phyloP scores from a whole-genome alignment of 2,329 filamentous ascomycete species.

The Lasiodiplodia sp. region DNA sequence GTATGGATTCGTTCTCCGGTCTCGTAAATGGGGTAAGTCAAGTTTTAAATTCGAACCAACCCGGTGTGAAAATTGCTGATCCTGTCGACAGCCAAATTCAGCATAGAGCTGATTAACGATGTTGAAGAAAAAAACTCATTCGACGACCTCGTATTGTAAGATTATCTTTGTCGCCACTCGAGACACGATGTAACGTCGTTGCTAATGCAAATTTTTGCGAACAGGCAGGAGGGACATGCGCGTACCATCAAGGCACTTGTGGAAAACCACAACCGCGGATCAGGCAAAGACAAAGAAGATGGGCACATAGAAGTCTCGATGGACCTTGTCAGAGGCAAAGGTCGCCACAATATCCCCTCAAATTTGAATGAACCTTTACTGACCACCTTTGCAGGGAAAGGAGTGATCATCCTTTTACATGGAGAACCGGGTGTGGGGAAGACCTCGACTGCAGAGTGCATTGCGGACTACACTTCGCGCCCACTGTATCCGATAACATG shows the following conservation, averaged over 20 bases:
- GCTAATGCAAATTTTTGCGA: not conserved
- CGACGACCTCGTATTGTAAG: conserved; percentile 3
- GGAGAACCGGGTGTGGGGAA: conserved; percentile 16
- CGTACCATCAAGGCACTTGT: not conserved
- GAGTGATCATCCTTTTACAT: conserved; percentile 13
- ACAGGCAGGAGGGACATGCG: not conserved
- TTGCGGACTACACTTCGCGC: conserved; percentile 11
- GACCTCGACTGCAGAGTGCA: conserved; percentile 16
- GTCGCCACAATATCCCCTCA: not conserved
- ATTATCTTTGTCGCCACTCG: too few species aligned
- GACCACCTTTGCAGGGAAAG: not conserved
- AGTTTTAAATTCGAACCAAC: too few species aligned
- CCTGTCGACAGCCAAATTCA: not conserved
- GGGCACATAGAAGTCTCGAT: not conserved
- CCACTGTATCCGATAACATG: conserved; percentile 24
- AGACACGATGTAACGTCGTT: too few species aligned
- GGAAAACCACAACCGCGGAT: not conserved
- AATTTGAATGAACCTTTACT: not conserved
- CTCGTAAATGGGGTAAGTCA: conserved; percentile 9
- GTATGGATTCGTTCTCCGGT: conserved; percentile 1
- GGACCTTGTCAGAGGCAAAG: conserved; percentile 2
- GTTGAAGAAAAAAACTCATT: conserved; percentile 6
- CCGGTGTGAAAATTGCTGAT: not conserved
- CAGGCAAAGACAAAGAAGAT: not conserved
- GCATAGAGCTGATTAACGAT: not conserved